Base-by-base conservation (phyloP, 1,139 yeast species). In the Arxiozyma slooffiae region DNA sequence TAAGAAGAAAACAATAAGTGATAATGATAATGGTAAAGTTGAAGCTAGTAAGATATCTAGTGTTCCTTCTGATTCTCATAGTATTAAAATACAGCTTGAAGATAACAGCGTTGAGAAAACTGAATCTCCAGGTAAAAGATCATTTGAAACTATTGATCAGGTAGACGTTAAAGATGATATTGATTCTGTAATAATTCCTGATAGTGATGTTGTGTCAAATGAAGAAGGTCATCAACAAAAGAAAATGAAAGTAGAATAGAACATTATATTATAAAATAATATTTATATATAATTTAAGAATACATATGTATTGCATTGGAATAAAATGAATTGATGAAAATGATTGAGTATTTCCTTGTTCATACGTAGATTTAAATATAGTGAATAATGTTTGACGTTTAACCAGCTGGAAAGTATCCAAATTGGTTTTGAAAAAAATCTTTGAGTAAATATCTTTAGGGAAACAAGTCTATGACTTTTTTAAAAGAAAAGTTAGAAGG, bases 191-290 rank as follows among this genome's bases (percentile, higher is more conserved):
- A 30, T 30, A 14, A 30, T 11, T 42, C 8, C 45, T 21, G 50
- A 47, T 8, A 9, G 22, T 44, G 38, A n/a, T 7, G 30, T 39
- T 18, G 52, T 30, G 7, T 7, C 38, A 7, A 14, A 22, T 7
- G 18, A 9, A 16, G 42, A 50, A 20, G 46, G n/a, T 5, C 44
- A 40, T 21, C 39, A 30, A 41, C n/a, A 34, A 9, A 48, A 48
- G 37, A 48, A 44, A 22, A 16, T 38, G 16, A 48, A 43, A 30
- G 17, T 40, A n/a, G 47, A 44, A 48, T 48, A 39, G 44, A 16
- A 7, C 7, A 3, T 7, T 44, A 21, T 37, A 24, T 36, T 23
- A 8, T 8, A n/a, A 26, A 18, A 16, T 24, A 18, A 17, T 38
- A 7, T 22, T 45, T 38, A 38, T 42, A 26, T 45, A 38, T 45